Base-by-base conservation (phyloP, 2,329 filamentous ascomycete genomes). In the Epicoccum sorghinum region DNA sequence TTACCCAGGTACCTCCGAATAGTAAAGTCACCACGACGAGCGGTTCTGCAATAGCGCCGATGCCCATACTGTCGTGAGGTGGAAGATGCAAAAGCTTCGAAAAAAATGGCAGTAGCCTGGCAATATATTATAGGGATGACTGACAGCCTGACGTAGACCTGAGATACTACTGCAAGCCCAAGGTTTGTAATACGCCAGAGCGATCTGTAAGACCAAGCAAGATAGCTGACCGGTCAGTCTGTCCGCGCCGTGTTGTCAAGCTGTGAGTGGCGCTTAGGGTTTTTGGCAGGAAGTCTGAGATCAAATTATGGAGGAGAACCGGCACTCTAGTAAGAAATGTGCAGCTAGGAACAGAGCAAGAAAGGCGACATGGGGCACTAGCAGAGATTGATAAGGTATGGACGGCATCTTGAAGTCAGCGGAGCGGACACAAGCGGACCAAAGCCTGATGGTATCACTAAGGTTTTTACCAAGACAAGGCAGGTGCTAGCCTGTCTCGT, bases 1-100 rank as follows among this genome's bases (percentile, higher is more conserved):
- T 88, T 61, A 88, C 79, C 78, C 83, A 83, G 13, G 85, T 86
- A 24, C 86, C 85, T 51, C 83, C 82, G 53, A 85, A 80, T 12
- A 88, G 79, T 23, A 88, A 77, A 22, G 79, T 77, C 47, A 87
- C 74, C 29, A 88, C 85, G 2, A 86, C 78, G 12, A 86, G 73
- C n/a, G 85, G 86, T 63, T 88, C 86, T 49, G 86, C 73, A 55
- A 86, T 76, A 13, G 82, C 81, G 38, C 84, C 84, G 39, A 78
- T 76, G 32, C 83, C 83, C 82, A 84, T 84, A 54, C 2, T 33
- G 24, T 10, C 8, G 32, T 22, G 29, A 23, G 27, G 13, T 12
- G 23, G 22, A 18, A 9, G 30, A 4, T 24, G 3, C 24, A 25
- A 14, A 33, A 27, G 10, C n/a, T 23, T 22, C 7, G 13, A 32